Conservation (phyloP, 352 stramenopile genomes). For the Phytophthora capsici region DNA sequence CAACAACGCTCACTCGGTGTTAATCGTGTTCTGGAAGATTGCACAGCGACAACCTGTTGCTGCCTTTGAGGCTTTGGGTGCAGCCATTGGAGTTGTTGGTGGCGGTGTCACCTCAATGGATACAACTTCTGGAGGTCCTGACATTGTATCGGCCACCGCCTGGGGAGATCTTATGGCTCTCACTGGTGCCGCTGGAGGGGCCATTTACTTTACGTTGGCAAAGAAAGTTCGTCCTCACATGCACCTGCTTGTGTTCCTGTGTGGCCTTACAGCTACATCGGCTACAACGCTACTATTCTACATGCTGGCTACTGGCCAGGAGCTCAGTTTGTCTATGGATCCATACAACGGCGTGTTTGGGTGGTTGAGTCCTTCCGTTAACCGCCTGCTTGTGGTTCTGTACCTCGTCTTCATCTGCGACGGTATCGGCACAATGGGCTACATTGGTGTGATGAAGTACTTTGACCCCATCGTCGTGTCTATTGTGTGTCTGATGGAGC, state of each 20-base stretch:
- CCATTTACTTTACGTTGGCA: conserved; percentile 78
- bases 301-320: conserved; percentile 62
- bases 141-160: conserved; percentile 55
- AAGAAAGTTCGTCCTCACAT: conserved; percentile 81
- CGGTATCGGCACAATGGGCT: conserved; percentile 88
- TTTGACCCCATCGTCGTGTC: conserved; percentile 92
- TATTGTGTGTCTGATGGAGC: conserved; percentile 89
- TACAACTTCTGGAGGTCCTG: conserved; percentile 37
- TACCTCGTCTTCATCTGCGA: conserved; percentile 91
- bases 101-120: conserved; percentile 79
- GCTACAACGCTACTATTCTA: conserved; percentile 63
- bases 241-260: conserved; percentile 77
- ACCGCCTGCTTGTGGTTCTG: conserved; percentile 73
- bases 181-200: conserved; percentile 66
- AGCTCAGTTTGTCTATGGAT: conserved; percentile 67
- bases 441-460: conserved; percentile 94
- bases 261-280: conserved; percentile 60
- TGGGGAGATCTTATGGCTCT: conserved; percentile 78
- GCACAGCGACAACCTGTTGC: conserved; percentile 61
- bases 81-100: conserved; percentile 72
- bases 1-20: conserved; percentile 83
- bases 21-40: conserved; percentile 82
- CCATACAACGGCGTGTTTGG: conserved; percentile 81
- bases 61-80: conserved; percentile 68
- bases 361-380: conserved; percentile 65